phyloP scores from a whole-genome alignment of 129 eudicot genomes.

The Daucus carota region DH1_v3.0 NC_030385.2:35645001-35645500 shows the following conservation, averaged over 20 bases:
- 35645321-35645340: background rate
- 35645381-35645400: too few species aligned
- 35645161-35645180: background rate
- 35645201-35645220: constrained; percentile 60
- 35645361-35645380: too few species aligned
- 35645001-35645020: too few species aligned
- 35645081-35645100: background rate
- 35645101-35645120: background rate
- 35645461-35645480: background rate
- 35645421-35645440: background rate
- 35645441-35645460: background rate
- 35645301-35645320: constrained; percentile 39
- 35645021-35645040: background rate
- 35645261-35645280: constrained; percentile 64
- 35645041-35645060: too few species aligned
- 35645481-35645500: background rate
- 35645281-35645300: constrained; percentile 70
- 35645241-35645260: constrained; percentile 58
- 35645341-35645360: too few species aligned
- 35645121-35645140: background rate
- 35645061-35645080: too few species aligned
- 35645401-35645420: background rate
- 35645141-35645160: background rate
- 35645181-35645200: background rate
- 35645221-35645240: constrained; percentile 80